Evolutionary conservation across 768 basidiomycete species (phyloP).

Genomic region (Galerina marginata): DNA sequence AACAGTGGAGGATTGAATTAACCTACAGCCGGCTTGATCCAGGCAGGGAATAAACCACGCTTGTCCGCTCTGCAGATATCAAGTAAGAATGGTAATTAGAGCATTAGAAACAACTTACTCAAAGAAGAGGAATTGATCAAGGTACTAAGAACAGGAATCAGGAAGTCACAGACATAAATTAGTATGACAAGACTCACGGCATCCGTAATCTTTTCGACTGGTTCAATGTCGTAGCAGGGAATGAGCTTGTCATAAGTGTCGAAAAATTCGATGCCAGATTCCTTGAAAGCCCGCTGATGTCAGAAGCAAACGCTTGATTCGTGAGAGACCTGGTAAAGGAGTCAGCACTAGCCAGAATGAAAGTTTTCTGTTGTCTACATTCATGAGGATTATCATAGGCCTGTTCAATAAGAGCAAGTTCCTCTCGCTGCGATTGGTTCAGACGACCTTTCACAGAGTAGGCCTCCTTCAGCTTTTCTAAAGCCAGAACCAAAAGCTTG

Average conservation of each 20-base stretch:
- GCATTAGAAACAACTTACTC: slow-evolving; percentile 52
- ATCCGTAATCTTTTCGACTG: slow-evolving; percentile 99
- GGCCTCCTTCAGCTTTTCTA: slow-evolving; percentile 98
- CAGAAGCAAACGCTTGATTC: slow-evolving; percentile 95
- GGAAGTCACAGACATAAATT: not conserved
- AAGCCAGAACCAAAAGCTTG: slow-evolving; percentile 92
- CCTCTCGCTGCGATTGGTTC: slow-evolving; percentile 98
- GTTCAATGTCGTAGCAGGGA: slow-evolving; percentile 98
- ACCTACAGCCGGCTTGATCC: slow-evolving; percentile 93
- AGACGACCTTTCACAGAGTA: slow-evolving; percentile 97
- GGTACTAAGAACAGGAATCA: slow-evolving; percentile 57
- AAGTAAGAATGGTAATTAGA: not conserved
- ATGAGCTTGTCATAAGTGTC: slow-evolving; percentile 99
- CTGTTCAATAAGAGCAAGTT: slow-evolving; percentile 97
- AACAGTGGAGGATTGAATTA: not conserved
- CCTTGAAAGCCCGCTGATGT: slow-evolving; percentile 99
- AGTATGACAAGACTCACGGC: slow-evolving; percentile 59
- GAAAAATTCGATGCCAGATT: slow-evolving; percentile 95
- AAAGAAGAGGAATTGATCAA: slow-evolving; percentile 98
- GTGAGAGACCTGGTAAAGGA: slow-evolving; percentile 69
- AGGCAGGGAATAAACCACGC: slow-evolving; percentile 95
- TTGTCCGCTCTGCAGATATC: slow-evolving; percentile 75
- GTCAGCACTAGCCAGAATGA: not conserved
- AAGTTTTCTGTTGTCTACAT: slow-evolving; percentile 52
- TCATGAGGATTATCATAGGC: slow-evolving; percentile 99